Evolutionary conservation across 805 yeast genomes (phyloP), one percentile per base, ranked within the genome.

Genomic region (Saturnispora hagleri): DNA sequence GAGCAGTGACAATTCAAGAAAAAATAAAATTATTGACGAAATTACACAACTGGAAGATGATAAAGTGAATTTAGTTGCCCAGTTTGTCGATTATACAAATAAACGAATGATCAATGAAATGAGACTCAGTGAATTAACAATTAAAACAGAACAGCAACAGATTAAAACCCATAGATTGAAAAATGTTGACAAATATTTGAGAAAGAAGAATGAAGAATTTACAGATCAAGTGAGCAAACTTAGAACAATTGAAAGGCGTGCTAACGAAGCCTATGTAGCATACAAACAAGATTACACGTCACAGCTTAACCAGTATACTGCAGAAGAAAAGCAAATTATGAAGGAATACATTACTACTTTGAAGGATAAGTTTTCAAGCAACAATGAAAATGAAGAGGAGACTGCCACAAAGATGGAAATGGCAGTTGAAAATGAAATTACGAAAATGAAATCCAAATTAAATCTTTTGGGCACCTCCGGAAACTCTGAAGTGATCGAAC

Each of bases 391-490:
- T 5, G 75, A 72, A 52, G 61, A 56, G 24, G 42, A 26, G 5
- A 18, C 17, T 26, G 46, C 46, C 18, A 42, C 43, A 9, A 22
- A 31, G 36, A 27, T 48, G 34, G 51, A 48, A 31, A 18, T 24
- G 27, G 61, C 61, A 15, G 58, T 79, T 7, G 57, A 68, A 41
- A 59, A 61, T 7, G 75, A 71, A 53, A 70, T 77, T 20, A 62
- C 62, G 20, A 63, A 70, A 34, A 62, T 78, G 31, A 71, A 73
- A 48, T 73, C 74, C 13, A 78, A 76, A 28, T 56, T 69, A 58
- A 49, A 59, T 18, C 48, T 65, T 20, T 51, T 57, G n/a, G 54
- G 64, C 36, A 57, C 59, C 42, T 58, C 63, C 5, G 64, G 62
- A 5, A 65, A 64, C 20, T 60, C 56, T n/a, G 60, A 58, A 10